These are phyloP conservation scores for Cystobasidium onofrii DNA, from an alignment of 768 basidiomycete genomes.

Conservation along the genomic window DNA sequence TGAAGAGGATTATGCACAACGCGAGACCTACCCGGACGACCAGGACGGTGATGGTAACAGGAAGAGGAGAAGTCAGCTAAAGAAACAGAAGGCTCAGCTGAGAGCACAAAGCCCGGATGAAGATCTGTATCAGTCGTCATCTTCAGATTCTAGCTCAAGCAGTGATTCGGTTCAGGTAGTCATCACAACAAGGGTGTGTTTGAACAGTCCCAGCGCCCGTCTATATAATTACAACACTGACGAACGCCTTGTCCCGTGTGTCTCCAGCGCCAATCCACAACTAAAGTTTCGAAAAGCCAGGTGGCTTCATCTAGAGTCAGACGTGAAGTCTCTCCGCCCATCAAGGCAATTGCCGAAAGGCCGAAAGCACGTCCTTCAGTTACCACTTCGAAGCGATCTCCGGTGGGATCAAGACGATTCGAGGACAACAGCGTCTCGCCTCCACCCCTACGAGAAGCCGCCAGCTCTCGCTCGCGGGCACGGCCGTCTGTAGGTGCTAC, in stretches of 20 bases:
- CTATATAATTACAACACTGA: neutral
- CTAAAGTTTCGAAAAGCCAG: neutral
- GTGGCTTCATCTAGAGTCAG: neutral
- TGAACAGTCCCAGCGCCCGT: neutral
- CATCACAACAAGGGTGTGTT: neutral
- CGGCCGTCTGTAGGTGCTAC: neutral
- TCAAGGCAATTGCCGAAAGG: neutral
- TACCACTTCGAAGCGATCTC: neutral
- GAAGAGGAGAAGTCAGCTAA: neutral
- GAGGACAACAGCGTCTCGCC: neutral
- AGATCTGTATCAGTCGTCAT: neutral
- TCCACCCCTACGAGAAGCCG: neutral
- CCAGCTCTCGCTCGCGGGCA: neutral
- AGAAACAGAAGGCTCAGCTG: neutral
- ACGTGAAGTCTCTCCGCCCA: neutral
- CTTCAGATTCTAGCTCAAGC: neutral
- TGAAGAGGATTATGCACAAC: neutral
- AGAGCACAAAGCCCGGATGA: conserved; percentile 8
- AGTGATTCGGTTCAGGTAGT: conserved; percentile 6
- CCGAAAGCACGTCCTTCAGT: neutral
- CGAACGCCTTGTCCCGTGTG: neutral
- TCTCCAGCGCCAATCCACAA: neutral
- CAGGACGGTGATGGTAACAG: neutral
- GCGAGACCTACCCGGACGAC: neutral
- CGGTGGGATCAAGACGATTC: neutral